phyloP scores from a whole-genome alignment of 2,329 filamentous ascomycete genomes.

The Neofusicoccum parvum region DNA sequence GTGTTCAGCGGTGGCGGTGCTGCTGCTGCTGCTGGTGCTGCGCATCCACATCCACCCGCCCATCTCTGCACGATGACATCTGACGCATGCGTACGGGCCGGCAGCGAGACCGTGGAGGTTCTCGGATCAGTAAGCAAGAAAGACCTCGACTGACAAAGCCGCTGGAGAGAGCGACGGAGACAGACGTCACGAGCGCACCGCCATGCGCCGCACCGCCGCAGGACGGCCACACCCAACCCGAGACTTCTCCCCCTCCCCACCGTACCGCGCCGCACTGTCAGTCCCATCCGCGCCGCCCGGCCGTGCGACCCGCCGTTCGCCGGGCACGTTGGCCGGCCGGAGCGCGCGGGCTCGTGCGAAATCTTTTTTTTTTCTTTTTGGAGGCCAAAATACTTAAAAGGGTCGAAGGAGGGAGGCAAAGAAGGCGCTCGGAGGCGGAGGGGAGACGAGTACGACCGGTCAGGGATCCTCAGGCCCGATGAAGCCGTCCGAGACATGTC shows the following conservation, averaged over 20 bases:
- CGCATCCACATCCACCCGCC: too few relatives aligned
- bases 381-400: too few relatives aligned
- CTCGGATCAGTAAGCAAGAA: background rate
- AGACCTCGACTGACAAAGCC: background rate
- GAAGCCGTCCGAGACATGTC: background rate
- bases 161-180: too few relatives aligned
- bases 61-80: too few relatives aligned
- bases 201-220: conserved; percentile 6
- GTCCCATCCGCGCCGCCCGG: too few relatives aligned
- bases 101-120: background rate
- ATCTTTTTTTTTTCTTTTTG: too few relatives aligned
- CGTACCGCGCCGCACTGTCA: too few relatives aligned
- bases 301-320: background rate
- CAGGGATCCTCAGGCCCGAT: conserved; percentile 4
- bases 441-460: background rate
- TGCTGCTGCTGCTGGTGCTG: background rate
- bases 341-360: too few relatives aligned
- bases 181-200: background rate
- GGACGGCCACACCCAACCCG: background rate
- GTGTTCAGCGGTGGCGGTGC: background rate
- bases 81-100: too few relatives aligned
- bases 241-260: background rate
- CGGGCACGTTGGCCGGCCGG: too few relatives aligned
- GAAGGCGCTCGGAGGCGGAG: background rate
- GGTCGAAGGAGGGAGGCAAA: too few relatives aligned